These are phyloP conservation scores for Asclepias syriaca DNA, from an alignment of 257 asterid species.

Conservation along the genomic window DNA sequence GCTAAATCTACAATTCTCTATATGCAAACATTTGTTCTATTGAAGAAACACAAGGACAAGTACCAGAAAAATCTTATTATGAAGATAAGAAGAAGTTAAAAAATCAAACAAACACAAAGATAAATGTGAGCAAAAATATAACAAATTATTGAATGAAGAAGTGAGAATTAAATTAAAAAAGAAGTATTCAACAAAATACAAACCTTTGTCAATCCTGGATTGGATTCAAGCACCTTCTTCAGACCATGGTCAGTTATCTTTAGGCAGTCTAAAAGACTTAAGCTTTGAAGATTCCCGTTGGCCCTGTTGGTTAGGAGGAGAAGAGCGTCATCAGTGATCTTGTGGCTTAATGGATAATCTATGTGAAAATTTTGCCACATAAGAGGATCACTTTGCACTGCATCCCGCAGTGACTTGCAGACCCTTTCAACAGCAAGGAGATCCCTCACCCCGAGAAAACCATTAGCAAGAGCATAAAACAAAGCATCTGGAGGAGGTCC, in stretches of 20 bases:
- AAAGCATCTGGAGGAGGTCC: constrained; percentile 52
- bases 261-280: constrained; percentile 50
- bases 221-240: constrained; percentile 47
- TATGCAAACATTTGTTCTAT: not conserved
- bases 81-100: not conserved
- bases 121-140: not conserved
- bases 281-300: constrained; percentile 54
- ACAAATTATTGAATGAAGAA: not conserved
- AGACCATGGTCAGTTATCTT: constrained; percentile 50
- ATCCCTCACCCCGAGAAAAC: constrained; percentile 52
- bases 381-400: constrained; percentile 61
- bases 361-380: constrained; percentile 59
- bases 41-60: constrained; percentile 1
- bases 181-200: constrained; percentile 6
- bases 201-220: constrained; percentile 58
- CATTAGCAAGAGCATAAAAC: constrained; percentile 33
- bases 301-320: constrained; percentile 55
- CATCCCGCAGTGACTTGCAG: constrained; percentile 55
- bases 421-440: constrained; percentile 65
- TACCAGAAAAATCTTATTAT: not conserved
- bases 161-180: not conserved
- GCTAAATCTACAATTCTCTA: not conserved
- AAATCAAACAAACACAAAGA: not conserved
- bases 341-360: constrained; percentile 32
- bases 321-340: constrained; percentile 54